Conservation (phyloP, 352 stramenopile species). For the Globisporangium nunn region DNA sequence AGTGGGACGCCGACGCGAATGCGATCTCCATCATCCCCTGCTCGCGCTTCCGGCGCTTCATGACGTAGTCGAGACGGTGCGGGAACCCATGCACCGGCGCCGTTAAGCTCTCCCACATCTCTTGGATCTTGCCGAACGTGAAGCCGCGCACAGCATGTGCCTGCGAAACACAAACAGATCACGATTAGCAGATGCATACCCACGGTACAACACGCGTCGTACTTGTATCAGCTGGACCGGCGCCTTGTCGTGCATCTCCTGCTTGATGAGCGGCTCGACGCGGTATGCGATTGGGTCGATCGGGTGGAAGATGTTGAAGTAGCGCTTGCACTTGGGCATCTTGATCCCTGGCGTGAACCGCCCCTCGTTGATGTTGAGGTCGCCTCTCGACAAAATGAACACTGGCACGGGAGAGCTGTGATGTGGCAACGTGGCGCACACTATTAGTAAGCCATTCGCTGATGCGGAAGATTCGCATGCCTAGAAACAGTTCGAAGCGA, state of each 20-base stretch:
- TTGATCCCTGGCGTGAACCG: constrained; percentile 76
- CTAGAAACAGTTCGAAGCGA: not conserved
- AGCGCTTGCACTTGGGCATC: constrained; percentile 68
- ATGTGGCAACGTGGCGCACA: too few relatives aligned
- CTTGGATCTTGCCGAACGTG: constrained; percentile 71
- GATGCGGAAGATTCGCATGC: too few relatives aligned
- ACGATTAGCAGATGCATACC: not conserved
- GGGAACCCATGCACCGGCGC: constrained; percentile 66
- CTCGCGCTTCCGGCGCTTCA: constrained; percentile 68
- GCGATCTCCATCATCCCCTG: constrained; percentile 85
- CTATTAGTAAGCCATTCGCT: too few relatives aligned
- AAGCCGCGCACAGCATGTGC: constrained; percentile 55
- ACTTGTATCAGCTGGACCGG: constrained; percentile 79
- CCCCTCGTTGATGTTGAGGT: constrained; percentile 69
- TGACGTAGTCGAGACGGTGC: constrained; percentile 76
- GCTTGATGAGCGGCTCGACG: constrained; percentile 84
- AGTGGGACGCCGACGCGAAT: constrained; percentile 76
- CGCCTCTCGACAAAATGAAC: constrained; percentile 76
- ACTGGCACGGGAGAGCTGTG: constrained; percentile 71
- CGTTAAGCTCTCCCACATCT: constrained; percentile 62
- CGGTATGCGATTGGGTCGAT: constrained; percentile 90
- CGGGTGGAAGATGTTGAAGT: constrained; percentile 91
- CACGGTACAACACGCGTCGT: not conserved
- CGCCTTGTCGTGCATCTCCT: constrained; percentile 84
- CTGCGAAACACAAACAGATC: constrained; percentile 12